A percentile compares a stretch with the other conserved stretches of the same genome.
These are phyloP conservation scores for Vitis hybrid DNA, from an alignment of 177 flowering plant species.

Conservation along the genomic window DNA sequence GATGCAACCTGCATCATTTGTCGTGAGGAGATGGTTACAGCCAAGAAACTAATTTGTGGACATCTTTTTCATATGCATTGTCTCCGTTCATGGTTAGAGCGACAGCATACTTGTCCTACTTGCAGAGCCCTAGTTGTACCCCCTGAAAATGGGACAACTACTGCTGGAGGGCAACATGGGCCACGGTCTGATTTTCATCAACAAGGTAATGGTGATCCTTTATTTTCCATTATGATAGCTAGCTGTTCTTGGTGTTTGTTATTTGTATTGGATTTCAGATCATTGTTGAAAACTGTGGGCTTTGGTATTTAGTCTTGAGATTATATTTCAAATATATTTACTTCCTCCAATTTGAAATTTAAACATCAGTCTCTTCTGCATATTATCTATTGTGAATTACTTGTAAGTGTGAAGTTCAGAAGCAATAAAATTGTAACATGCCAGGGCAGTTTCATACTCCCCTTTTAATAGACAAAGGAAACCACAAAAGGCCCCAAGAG, in stretches of 20 bases:
- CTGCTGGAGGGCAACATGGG: conserved; percentile 47
- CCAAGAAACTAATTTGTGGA: conserved; percentile 90
- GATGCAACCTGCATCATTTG: conserved; percentile 98
- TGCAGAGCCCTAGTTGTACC: conserved; percentile 96
- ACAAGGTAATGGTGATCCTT: conserved; percentile 45
- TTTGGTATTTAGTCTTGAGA: not conserved
- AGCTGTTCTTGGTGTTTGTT: not conserved
- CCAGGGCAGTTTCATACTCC: too few relatives aligned
- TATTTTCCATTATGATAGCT: not conserved
- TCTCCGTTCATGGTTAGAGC: conserved; percentile 95
- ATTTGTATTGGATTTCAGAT: not conserved
- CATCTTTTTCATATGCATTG: conserved; percentile 98
- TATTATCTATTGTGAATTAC: too few relatives aligned
- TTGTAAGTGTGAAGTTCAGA: too few relatives aligned
- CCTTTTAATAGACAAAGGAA: too few relatives aligned
- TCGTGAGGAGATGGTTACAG: conserved; percentile 98
- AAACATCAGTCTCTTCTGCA: too few relatives aligned
- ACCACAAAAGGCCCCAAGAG: too few relatives aligned
- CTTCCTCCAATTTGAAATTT: too few relatives aligned
- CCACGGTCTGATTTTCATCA: conserved; percentile 45
- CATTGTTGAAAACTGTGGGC: not conserved
- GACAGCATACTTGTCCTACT: conserved; percentile 97
- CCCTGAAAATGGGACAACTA: conserved; percentile 58
- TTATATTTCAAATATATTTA: too few relatives aligned
- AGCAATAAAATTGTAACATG: too few relatives aligned